phyloP scores from a whole-genome alignment of 257 asterid species.

The Gentiana straminea region DNA sequence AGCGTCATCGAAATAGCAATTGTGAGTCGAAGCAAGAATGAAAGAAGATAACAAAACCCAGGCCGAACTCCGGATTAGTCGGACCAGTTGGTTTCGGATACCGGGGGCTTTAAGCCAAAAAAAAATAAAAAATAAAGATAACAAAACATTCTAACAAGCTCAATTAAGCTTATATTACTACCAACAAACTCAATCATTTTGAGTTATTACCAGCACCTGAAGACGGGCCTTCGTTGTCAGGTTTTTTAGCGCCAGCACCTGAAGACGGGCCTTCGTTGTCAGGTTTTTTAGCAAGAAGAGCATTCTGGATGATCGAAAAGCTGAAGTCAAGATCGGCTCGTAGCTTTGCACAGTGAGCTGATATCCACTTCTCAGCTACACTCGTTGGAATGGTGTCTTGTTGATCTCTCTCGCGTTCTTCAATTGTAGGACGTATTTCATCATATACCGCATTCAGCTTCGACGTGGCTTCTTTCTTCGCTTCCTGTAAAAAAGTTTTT shows the following conservation, averaged over 20 bases:
- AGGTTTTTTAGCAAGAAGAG: constrained; percentile 32
- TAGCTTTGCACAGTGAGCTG: constrained; percentile 57
- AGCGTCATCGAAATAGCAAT: too few species aligned
- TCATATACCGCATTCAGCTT: constrained; percentile 57
- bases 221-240: constrained; percentile 2
- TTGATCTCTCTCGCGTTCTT: constrained; percentile 72
- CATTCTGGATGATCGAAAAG: constrained; percentile 60
- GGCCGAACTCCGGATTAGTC: too few species aligned
- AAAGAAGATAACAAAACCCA: too few species aligned
- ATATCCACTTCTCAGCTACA: constrained; percentile 86
- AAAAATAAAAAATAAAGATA: too few species aligned
- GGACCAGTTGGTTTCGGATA: too few species aligned
- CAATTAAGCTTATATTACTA: too few species aligned
- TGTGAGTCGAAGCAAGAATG: too few species aligned
- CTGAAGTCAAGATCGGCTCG: constrained; percentile 63
- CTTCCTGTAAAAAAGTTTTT: constrained; percentile 31
- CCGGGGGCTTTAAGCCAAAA: too few species aligned
- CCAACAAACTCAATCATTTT: too few species aligned
- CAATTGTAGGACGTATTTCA: constrained; percentile 88
- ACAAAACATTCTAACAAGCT: too few species aligned
- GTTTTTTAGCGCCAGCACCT: constrained; percentile 1
- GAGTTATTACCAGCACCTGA: not conserved
- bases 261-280: constrained; percentile 3
- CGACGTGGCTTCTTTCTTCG: constrained; percentile 41
- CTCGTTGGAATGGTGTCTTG: constrained; percentile 73